Conservation (phyloP, 2,329 filamentous ascomycete genomes). For the Chrysoporthe cubensis region DNA sequence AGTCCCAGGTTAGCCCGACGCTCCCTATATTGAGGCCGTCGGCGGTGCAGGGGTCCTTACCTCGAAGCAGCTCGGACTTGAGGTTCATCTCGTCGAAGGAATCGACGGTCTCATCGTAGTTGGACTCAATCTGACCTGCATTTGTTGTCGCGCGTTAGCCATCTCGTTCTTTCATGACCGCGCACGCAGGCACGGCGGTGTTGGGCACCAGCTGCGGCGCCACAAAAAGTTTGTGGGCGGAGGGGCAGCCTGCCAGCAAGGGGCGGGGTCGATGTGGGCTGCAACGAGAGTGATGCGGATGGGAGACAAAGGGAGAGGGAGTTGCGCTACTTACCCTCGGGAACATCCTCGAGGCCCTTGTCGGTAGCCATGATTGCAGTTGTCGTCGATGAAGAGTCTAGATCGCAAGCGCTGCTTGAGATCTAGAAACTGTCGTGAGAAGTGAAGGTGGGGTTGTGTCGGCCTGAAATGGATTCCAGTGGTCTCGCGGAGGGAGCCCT, state of each 20-base stretch:
- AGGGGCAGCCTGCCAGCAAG: slow-evolving; percentile 14
- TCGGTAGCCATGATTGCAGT: slow-evolving; percentile 97
- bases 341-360: slow-evolving; percentile 98
- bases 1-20: slow-evolving; percentile 33
- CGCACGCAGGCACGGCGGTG: slow-evolving; percentile 1
- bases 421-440: slow-evolving; percentile 58
- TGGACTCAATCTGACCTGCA: slow-evolving; percentile 98
- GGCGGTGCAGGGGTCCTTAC: slow-evolving; percentile 49
- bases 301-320: slow-evolving; percentile 16
- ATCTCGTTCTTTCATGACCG: slow-evolving; percentile 5
- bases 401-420: slow-evolving; percentile 80
- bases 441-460: slow-evolving; percentile 43
- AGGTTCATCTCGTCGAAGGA: slow-evolving; percentile 98
- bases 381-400: slow-evolving; percentile 55
- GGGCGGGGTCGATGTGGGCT: slow-evolving; percentile 22
- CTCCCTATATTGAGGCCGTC: slow-evolving; percentile 26
- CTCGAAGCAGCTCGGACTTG: slow-evolving; percentile 95
- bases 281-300: neutral
- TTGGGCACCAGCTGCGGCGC: neutral
- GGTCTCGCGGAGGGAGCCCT: slow-evolving; percentile 37
- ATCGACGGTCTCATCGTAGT: slow-evolving; percentile 99
- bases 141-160: slow-evolving; percentile 23
- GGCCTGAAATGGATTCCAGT: slow-evolving; percentile 42
- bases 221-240: slow-evolving; percentile 19
- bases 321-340: slow-evolving; percentile 73